Base-by-base conservation (phyloP, 2,329 filamentous ascomycete species). In the Pseudocercospora crystallina region DNA sequence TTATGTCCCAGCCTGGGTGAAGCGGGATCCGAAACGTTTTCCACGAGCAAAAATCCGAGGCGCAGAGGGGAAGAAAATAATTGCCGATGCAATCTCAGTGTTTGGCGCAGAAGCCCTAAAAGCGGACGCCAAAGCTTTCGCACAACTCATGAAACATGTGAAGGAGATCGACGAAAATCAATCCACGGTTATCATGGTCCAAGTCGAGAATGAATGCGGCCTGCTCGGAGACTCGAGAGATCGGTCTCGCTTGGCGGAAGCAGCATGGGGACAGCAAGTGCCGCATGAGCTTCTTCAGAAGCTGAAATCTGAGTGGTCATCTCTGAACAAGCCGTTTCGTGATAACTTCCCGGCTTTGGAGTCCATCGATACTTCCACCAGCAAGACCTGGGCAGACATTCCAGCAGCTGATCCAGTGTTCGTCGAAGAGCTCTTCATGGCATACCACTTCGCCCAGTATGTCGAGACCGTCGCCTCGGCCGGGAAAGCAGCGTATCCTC, bases 201-300 rank as follows among this genome's bases (percentile, higher is more conserved):
- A 81, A 54, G 78, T 81, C n/a, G 76, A 81, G 61, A 81, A 81
- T 37, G 78, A 81, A 64, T 71, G 70, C 0, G 78, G 79, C 1
- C 52, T 80, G 0, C 64, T 81, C 0, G 77, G 78, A 0, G 78
- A 81, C 57, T 80, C 73, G 12, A 69, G 77, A 26, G 79, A 80
- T 58, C 65, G 73, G 2, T 75, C 69, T 3, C 58, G 60, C 2
- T 58, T 61, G 5, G 77, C 75, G 1, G 66, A 77, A 13, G 61
- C 69, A 42, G 67, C 58, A 0, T 80, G 79, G 55, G 47, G 48
- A 2, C 53, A 67, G 17, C 53, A 68, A 5, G 68, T 75, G 5
- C 72, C 73, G 0, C 37, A 59, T 7, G 67, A 73, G 2, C 57
- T 75, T 8, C 49, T 73, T 26, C 53, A 62, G 2, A 20, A 11